Base-by-base conservation (phyloP, 352 stramenopile genomes). In the Phytopythium ostracodes region DNA sequence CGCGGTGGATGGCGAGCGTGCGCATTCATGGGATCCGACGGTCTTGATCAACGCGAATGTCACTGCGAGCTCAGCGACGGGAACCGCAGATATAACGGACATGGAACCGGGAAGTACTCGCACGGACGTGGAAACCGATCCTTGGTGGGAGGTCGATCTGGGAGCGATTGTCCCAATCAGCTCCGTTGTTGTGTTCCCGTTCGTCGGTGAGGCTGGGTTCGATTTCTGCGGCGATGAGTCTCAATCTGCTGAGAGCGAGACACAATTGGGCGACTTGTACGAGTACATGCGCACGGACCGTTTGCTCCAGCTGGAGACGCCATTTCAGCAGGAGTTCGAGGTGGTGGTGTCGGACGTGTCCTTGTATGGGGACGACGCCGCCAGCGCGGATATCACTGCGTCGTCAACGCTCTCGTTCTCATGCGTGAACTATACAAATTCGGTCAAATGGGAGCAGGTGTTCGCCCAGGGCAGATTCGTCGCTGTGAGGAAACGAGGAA, bases 71-170 rank as follows among this genome's bases (percentile, higher is more conserved):
- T 20, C 24, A 24, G 15, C 49, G 8, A 33, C 12, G 12, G 43
- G 31, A 24, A 33, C 35, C 20, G 43, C 10, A 15, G 51, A 43
- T 31, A 22, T 36, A 11, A 56, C 8, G 4, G 46, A 56, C 11
- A 65, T 74, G 33, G 65, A 65, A 2, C 64, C 81, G n/a, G 72
- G 74, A 1, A 89, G 81, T 40, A 86, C 81, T 7, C 71, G 79
- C 10, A 87, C 77, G 0, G 20, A 73, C 2, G 11, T 64, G 12
- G 67, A 81, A 27, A 68, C 15, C 0, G 51, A 82, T 66, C 80
- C 81, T 15, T 93, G 81, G 81, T 91, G 81, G 81, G 72, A 89
- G 71, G 75, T 93, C 8, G 84, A 93, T 60, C 50, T 93, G 6
- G 81, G 81, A 0, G 59, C 24, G 0, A 33, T 73, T 5, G 66